A percentile compares a stretch with the other conserved stretches of the same genome.
Conservation (phyloP, 75 land plant genomes). For the Picea glauca region DNA sequence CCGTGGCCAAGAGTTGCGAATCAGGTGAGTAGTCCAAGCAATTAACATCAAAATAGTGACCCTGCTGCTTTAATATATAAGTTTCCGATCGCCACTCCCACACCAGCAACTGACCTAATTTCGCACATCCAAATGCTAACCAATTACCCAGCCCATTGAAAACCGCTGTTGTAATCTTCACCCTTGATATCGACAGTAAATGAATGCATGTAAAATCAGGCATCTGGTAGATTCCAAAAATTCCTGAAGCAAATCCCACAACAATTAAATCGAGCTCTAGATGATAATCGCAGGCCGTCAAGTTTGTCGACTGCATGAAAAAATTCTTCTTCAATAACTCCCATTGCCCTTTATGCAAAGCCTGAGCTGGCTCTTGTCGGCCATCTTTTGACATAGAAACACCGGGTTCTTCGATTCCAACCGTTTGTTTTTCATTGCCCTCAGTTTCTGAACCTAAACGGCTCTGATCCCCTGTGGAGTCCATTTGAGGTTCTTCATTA, state of each 20-base stretch:
- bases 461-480: slow-evolving; percentile 1
- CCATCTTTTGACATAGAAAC: slow-evolving; percentile 12
- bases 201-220: slow-evolving; percentile 92
- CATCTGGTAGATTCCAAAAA: slow-evolving; percentile 94
- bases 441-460: not conserved
- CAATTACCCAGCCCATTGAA: slow-evolving; percentile 90
- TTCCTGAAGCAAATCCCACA: slow-evolving; percentile 87
- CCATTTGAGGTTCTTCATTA: slow-evolving; percentile 28
- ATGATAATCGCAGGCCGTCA: slow-evolving; percentile 89
- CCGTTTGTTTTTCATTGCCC: not conserved
- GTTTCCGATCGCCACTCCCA: slow-evolving; percentile 99
- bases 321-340: slow-evolving; percentile 63
- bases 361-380: slow-evolving; percentile 9
- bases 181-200: slow-evolving; percentile 83
- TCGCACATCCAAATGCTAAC: slow-evolving; percentile 96
- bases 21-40: slow-evolving; percentile 90
- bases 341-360: slow-evolving; percentile 65
- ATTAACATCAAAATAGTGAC: slow-evolving; percentile 98
- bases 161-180: slow-evolving; percentile 80
- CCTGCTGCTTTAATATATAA: slow-evolving; percentile 94
- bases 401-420: slow-evolving; percentile 23
- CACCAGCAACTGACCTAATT: slow-evolving; percentile 92
- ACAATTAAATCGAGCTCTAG: slow-evolving; percentile 66
- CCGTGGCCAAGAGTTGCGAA: slow-evolving; percentile 91
- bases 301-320: slow-evolving; percentile 60